Base-by-base conservation (phyloP, 352 stramenopile genomes). In the Pythium myriotylum region DNA sequence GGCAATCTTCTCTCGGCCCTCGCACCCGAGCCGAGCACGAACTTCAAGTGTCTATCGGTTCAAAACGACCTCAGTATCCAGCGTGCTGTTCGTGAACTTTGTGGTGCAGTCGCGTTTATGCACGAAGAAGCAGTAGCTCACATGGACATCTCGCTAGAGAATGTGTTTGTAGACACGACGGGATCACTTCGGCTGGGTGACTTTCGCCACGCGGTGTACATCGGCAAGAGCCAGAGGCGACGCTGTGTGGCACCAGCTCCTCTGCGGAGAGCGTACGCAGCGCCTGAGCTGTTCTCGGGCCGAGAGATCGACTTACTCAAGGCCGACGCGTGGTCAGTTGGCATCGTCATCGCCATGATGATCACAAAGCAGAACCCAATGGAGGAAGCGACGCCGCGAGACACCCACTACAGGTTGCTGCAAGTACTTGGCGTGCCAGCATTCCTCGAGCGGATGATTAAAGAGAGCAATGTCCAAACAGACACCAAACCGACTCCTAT, bases 291-390 rank as follows among this genome's bases (percentile, higher is more conserved):
- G 2, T 57, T 58, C 17, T 32, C 54, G 7, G 66, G 55, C 16
- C 51, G 50, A 27, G 50, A 66, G 35, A 48, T 70, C n/a, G 64
- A 73, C 48, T 41, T 69, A 9, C 8, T 63, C 14, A 73, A 70
- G 59, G 52, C 60, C 13, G 68, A 76, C 16, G 61, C 66, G n/a
- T 76, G 68, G 64, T 76, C 68, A 2, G 19, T 73, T 1, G 68
- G 68, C 2, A 56, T 76, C 39, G 57, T 73, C 8, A 52, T 76
- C 13, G 40, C 63, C 16, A 73, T 64, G 61, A 20, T 73, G 22
- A 29, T 70, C 3, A 70, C 66, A 4, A 57, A 48, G 49, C 33
- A 61, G 23, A 35, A 14, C 1, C 62, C 55, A 3, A 27, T 65
- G 5, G 50, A 49, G 8, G 62, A 70, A 22, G 50, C 62, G 1